These are phyloP conservation scores for Podospora conica DNA, from an alignment of 495 filamentous ascomycete genomes.

Conservation along the genomic window DNA sequence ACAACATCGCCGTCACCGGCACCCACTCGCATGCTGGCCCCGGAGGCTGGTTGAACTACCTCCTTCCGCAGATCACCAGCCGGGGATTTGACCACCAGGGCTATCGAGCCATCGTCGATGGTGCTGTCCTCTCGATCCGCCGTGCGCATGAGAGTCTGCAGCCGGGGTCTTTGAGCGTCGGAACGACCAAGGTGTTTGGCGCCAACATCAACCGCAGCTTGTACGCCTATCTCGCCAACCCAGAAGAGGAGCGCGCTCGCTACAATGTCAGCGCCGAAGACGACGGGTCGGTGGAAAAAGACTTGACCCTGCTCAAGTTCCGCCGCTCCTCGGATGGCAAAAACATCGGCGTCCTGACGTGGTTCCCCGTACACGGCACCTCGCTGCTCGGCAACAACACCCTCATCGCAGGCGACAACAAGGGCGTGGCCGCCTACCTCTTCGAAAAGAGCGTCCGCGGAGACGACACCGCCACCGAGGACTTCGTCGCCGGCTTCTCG, in stretches of 20 bases:
- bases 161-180: slow-evolving; percentile 43
- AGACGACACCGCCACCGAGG: slow-evolving; percentile 39
- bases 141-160: slow-evolving; percentile 61
- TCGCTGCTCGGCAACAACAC: slow-evolving; percentile 91
- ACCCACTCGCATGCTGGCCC: slow-evolving; percentile 92
- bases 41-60: slow-evolving; percentile 93
- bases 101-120: slow-evolving; percentile 87
- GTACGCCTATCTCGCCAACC: slow-evolving; percentile 86
- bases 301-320: slow-evolving; percentile 78
- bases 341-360: slow-evolving; percentile 74
- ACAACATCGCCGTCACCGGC: slow-evolving; percentile 83
- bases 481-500: slow-evolving; percentile 86
- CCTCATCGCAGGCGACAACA: slow-evolving; percentile 91
- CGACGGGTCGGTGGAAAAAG: slow-evolving; percentile 72
- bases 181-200: slow-evolving; percentile 46
- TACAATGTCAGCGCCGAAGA: slow-evolving; percentile 56
- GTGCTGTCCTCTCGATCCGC: slow-evolving; percentile 73
- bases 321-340: slow-evolving; percentile 52
- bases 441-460: slow-evolving; percentile 66
- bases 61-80: slow-evolving; percentile 88
- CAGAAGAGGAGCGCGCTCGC: slow-evolving; percentile 63
- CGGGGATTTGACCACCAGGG: slow-evolving; percentile 79
- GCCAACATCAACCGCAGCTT: slow-evolving; percentile 84
- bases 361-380: slow-evolving; percentile 91
- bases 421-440: slow-evolving; percentile 78